Conservation (phyloP, 768 basidiomycete species). For the Russula griseocarnosa region DNA sequence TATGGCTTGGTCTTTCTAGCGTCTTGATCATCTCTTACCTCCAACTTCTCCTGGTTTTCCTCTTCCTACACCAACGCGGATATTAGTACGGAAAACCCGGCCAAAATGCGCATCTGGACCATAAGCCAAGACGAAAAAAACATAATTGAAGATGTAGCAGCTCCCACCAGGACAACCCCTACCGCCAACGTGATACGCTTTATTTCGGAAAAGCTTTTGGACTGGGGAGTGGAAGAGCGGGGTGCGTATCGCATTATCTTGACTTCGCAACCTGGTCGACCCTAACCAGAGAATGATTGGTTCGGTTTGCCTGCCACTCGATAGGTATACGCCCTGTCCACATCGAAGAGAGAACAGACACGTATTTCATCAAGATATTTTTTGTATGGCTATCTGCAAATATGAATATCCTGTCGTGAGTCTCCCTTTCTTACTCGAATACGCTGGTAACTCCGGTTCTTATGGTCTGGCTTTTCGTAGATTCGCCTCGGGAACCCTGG, state of each 20-base stretch:
- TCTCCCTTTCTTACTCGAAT: background rate
- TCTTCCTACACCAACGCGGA: too few species aligned
- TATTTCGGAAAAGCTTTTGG: background rate
- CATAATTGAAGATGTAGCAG: background rate
- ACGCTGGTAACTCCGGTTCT: background rate
- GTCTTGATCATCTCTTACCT: background rate
- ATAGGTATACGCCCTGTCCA: constrained; percentile 39
- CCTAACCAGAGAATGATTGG: background rate
- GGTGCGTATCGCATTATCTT: constrained; percentile 28
- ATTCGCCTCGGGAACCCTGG: constrained; percentile 48
- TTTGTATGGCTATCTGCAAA: constrained; percentile 42
- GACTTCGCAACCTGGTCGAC: background rate
- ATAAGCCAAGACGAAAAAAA: background rate
- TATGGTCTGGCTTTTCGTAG: constrained; percentile 27
- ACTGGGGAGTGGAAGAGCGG: constrained; percentile 33
- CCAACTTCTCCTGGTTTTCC: background rate
- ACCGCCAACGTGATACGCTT: background rate
- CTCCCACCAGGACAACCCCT: background rate
- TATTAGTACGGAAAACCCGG: background rate
- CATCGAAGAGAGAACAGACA: constrained; percentile 37
- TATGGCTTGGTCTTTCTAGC: background rate
- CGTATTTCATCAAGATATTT: constrained; percentile 41
- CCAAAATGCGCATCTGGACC: background rate
- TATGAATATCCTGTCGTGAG: constrained; percentile 41
- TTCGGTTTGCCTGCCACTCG: background rate